Base-by-base conservation (phyloP, 2,329 filamentous ascomycete genomes). In the Esteya vermicola region DNA sequence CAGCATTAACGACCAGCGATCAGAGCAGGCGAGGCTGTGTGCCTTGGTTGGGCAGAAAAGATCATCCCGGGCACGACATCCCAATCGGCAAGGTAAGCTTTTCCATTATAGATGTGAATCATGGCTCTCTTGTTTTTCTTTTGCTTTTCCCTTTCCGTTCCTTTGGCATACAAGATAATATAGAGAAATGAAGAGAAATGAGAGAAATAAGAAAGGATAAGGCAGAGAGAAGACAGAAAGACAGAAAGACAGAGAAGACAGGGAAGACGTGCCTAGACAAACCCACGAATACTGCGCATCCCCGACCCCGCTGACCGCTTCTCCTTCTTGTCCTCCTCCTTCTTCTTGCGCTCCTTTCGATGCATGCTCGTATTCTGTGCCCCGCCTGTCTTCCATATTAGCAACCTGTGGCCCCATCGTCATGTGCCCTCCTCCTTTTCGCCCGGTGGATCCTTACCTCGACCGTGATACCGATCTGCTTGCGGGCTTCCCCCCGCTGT, bases 321-420 rank as follows among this genome's bases (percentile, higher is more conserved):
- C 14, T 62, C 57, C 42, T 65, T 65, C 44, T 63, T 61, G 41
- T 68, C 57, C 43, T 57, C 48, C 10, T 67, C 65, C 6, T 67
- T 62, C 30, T 57, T 58, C 34, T 56, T 57, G 46, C 65, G 67
- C 26, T 68, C 65, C 44, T 70, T 71, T 48, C 59, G 61, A 3
- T 72, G 66, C 47, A 70, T 66, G 4, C 63, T 62, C 1, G 61
- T 52, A 49, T 65, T 70, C 46, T 68, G 66, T 9, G 67, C 57
- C 19, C 66, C 64, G 16, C 67, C 68, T 65, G 49, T 38, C 57
- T 62, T n/a, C n/a, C n/a, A n/a, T n/a, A 14, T 63, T 55, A 47
- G 25, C n/a, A 5, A 28, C 9, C 22, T 8, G 13, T 14, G 4
- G 9, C 28, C n/a, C 4, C 16, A 8, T 27, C 22, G 8, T n/a